A percentile compares a stretch with the other conserved stretches of the same genome.
Conservation (phyloP, 306 rosid genomes). For the Albizia julibrissin region DNA sequence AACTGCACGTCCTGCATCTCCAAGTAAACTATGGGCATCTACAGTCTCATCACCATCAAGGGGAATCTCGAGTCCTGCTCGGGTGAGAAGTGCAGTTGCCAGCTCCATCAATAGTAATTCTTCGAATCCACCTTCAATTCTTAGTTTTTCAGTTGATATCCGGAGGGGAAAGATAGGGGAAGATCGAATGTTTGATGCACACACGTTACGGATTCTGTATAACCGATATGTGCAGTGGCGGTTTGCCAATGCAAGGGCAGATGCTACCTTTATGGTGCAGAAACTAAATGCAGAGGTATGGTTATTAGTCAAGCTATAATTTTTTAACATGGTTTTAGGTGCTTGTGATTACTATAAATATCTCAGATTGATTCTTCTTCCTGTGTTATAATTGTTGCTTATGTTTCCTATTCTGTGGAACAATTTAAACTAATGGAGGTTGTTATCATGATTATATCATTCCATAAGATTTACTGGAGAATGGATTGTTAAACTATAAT, state of each 20-base stretch:
- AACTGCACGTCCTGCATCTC: conserved; percentile 76
- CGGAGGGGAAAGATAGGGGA: conserved; percentile 97
- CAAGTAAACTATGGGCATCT: conserved; percentile 81
- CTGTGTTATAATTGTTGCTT: conserved; percentile 8
- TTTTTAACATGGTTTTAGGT: not conserved
- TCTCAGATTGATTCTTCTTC: not conserved
- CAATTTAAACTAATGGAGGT: conserved; percentile 12
- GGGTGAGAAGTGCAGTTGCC: conserved; percentile 67
- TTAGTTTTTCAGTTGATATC: conserved; percentile 86
- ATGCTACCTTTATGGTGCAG: conserved; percentile 88
- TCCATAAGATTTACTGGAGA: conserved; percentile 18
- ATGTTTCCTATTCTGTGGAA: conserved; percentile 15
- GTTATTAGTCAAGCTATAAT: conserved; percentile 11
- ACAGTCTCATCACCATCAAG: conserved; percentile 70
- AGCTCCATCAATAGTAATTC: conserved; percentile 57
- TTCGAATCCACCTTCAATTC: conserved; percentile 73
- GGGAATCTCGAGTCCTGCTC: conserved; percentile 79
- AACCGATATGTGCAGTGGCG: conserved; percentile 95
- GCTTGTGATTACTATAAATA: conserved; percentile 16
- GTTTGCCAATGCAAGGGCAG: conserved; percentile 95
- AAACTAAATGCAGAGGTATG: conserved; percentile 86
- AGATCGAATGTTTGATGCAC: conserved; percentile 89
- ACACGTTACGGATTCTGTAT: conserved; percentile 86
- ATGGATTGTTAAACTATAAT: conserved; percentile 11
- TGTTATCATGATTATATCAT: conserved; percentile 7